phyloP scores from a whole-genome alignment of 2,329 filamentous ascomycete genomes.

The Colletotrichum horii region DNA sequence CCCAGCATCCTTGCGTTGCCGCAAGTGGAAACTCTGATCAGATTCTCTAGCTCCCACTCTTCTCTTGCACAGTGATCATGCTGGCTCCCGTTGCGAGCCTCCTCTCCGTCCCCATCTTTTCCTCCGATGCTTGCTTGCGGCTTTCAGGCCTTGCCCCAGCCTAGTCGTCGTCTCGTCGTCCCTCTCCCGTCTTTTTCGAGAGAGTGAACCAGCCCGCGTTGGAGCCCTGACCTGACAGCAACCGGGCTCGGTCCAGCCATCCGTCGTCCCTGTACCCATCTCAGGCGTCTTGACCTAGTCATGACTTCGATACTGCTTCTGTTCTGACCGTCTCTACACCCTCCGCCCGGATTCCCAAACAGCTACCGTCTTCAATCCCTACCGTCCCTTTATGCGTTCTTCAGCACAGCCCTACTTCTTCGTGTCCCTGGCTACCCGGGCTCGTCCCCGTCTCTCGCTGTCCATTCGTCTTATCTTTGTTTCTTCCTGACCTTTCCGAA shows the following conservation, averaged over 20 bases:
- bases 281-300: conserved; percentile 15
- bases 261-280: conserved; percentile 11
- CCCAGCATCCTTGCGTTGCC: conserved; percentile 33
- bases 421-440: conserved; percentile 20
- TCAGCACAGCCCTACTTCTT: conserved; percentile 32
- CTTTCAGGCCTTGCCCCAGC: conserved; percentile 18
- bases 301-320: conserved; percentile 14
- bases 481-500: conserved; percentile 24
- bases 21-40: conserved; percentile 35
- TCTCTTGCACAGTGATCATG: conserved; percentile 27
- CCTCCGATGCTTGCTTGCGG: conserved; percentile 18
- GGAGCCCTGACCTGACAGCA: conserved; percentile 13
- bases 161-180: conserved; percentile 3
- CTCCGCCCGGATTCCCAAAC: conserved; percentile 30
- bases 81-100: conserved; percentile 29
- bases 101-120: conserved; percentile 22
- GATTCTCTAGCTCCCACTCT: conserved; percentile 21
- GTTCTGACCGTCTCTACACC: conserved; percentile 22
- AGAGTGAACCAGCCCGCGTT: neutral
- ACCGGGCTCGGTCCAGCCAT: conserved; percentile 11
- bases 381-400: conserved; percentile 33
- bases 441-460: conserved; percentile 18
- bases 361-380: conserved; percentile 33
- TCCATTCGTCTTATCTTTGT: conserved; percentile 31
- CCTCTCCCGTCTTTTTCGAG: neutral